phyloP scores from a whole-genome alignment of 768 basidiomycete species.

The Russula compacta region DNA sequence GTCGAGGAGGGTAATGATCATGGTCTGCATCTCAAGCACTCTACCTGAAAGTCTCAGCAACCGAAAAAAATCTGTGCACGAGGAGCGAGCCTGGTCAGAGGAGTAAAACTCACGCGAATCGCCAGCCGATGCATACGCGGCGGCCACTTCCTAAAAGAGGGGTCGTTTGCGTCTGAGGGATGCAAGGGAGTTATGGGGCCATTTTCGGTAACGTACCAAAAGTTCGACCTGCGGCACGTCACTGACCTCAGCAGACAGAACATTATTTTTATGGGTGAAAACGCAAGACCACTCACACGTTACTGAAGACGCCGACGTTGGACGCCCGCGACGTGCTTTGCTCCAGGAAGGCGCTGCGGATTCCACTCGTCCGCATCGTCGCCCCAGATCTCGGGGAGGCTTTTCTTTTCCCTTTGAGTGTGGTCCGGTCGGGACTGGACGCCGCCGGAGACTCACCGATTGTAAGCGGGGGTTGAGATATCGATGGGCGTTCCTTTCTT shows the following conservation, averaged over 20 bases:
- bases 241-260: no score
- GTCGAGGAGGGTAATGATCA: constrained; percentile 11
- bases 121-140: constrained; percentile 16
- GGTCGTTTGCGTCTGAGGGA: no score
- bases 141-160: not conserved
- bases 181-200: no score
- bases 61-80: not conserved
- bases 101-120: constrained; percentile 17
- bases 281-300: constrained; percentile 16
- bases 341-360: constrained; percentile 17
- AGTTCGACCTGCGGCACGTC: no score
- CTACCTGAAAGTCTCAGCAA: not conserved
- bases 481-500: constrained; percentile 15
- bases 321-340: constrained; percentile 7
- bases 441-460: constrained; percentile 4
- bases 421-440: no score
- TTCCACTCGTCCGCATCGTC: constrained; percentile 16
- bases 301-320: constrained; percentile 10
- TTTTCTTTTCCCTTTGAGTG: not conserved
- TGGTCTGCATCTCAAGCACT: constrained; percentile 8
- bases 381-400: constrained; percentile 16
- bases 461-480: constrained; percentile 9
- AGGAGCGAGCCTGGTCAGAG: no score
- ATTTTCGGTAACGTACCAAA: no score
- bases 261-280: constrained; percentile 6